phyloP scores from a whole-genome alignment of 169 alveolate genomes.

The Plasmodium ovale region DNA sequence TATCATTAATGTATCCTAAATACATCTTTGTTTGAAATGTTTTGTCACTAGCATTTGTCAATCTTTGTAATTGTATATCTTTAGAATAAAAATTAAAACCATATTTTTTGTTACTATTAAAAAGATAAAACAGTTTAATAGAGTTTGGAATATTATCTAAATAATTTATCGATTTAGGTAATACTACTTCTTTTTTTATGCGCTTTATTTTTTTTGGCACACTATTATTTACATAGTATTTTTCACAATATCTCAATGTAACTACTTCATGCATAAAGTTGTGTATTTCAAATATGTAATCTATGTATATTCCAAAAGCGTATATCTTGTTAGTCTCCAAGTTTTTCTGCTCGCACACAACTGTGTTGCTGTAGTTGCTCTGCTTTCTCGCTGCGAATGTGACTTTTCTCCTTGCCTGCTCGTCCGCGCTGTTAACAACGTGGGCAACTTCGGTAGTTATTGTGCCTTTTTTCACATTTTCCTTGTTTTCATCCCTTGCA shows the following conservation, averaged over 20 bases:
- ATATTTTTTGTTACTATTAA: conserved; percentile 14
- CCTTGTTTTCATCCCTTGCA: background rate
- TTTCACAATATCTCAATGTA: conserved; percentile 37
- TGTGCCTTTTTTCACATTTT: background rate
- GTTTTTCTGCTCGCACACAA: conserved; percentile 58
- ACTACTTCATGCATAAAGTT: conserved; percentile 28
- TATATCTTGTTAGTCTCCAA: conserved; percentile 39
- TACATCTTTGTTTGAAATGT: conserved; percentile 10
- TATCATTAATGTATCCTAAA: conserved; percentile 41
- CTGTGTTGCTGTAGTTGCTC: conserved; percentile 47
- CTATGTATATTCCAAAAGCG: conserved; percentile 24
- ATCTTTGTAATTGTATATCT: conserved; percentile 21
- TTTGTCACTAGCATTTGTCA: conserved; percentile 14
- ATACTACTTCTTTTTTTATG: conserved; percentile 18
- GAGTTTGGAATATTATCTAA: conserved; percentile 27
- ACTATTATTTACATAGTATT: conserved; percentile 15
- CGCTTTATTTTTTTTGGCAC: conserved; percentile 38
- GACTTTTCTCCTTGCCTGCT: background rate
- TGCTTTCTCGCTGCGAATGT: conserved; percentile 50
- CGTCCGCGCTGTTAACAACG: background rate
- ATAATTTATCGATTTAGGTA: conserved; percentile 22
- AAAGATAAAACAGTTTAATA: conserved; percentile 17
- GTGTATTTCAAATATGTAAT: conserved; percentile 60
- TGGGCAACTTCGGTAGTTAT: background rate
- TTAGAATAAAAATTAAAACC: conserved; percentile 46